Evolutionary conservation across 2,329 filamentous ascomycete species (phyloP).

Genomic region (Trichoderma atroviride): DNA sequence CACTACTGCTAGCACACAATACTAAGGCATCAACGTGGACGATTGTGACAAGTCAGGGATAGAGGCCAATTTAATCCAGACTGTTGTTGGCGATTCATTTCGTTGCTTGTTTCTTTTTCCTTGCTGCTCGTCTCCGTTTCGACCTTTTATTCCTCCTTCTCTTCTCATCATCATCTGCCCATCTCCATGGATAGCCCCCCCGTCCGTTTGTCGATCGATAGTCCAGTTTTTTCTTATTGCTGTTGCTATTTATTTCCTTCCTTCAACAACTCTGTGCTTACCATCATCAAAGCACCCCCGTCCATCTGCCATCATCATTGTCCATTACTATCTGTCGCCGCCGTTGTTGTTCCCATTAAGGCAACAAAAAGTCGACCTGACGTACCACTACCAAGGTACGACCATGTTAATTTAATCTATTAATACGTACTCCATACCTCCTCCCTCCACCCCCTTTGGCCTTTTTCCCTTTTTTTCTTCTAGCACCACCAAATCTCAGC

Average conservation of each 20-base stretch:
- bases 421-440: slow-evolving; percentile 5
- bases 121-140: neutral
- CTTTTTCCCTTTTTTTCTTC: slow-evolving; percentile 31
- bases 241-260: neutral
- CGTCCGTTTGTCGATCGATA: neutral
- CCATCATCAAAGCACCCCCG: neutral
- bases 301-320: neutral
- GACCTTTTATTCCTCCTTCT: neutral
- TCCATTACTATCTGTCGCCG: neutral
- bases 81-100: neutral
- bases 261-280: neutral
- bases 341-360: neutral
- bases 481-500: slow-evolving; percentile 16
- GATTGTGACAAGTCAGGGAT: slow-evolving; percentile 6
- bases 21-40: slow-evolving; percentile 9
- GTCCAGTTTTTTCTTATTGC: neutral
- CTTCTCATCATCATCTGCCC: neutral
- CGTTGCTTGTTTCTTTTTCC: neutral
- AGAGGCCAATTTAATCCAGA: neutral
- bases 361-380: neutral
- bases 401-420: neutral
- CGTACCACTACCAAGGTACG: neutral
- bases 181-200: neutral
- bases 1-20: neutral
- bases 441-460: slow-evolving; percentile 26